Conservation (phyloP, 306 rosid species). For the Rosa multiflora region DNA sequence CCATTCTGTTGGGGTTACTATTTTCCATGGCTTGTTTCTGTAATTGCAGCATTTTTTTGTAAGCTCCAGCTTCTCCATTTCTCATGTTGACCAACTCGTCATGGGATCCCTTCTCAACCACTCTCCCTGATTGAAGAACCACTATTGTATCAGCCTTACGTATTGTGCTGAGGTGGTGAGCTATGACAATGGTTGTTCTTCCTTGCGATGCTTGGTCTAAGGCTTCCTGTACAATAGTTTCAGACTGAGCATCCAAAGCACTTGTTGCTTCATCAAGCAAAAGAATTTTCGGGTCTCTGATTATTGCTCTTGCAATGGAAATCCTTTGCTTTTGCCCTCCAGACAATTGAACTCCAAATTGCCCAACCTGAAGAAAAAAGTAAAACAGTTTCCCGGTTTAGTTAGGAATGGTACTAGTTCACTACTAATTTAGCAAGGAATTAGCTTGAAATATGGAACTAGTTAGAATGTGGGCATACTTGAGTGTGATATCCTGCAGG, state of each 20-base stretch:
- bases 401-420: background rate
- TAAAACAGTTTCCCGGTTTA: background rate
- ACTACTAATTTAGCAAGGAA: background rate
- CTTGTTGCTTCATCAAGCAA: conserved; percentile 92
- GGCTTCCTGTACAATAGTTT: conserved; percentile 67
- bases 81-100: conserved; percentile 46
- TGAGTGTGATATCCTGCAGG: conserved; percentile 69
- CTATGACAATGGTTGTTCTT: conserved; percentile 75
- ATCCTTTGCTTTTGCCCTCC: conserved; percentile 93
- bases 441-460: background rate
- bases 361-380: conserved; percentile 55
- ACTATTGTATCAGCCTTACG: conserved; percentile 52
- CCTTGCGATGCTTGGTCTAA: conserved; percentile 69
- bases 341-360: conserved; percentile 75
- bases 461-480: conserved; percentile 36
- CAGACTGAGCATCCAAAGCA: conserved; percentile 83
- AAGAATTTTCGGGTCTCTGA: conserved; percentile 72
- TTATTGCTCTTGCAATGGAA: conserved; percentile 78
- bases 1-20: conserved; percentile 10
- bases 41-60: conserved; percentile 57
- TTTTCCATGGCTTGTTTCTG: conserved; percentile 49
- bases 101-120: conserved; percentile 72
- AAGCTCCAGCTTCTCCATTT: conserved; percentile 56
- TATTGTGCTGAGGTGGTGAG: conserved; percentile 78
- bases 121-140: conserved; percentile 71